Evolutionary conservation across 495 filamentous ascomycete genomes (phyloP).

Genomic region (Trichocladium uniseriatum): DNA sequence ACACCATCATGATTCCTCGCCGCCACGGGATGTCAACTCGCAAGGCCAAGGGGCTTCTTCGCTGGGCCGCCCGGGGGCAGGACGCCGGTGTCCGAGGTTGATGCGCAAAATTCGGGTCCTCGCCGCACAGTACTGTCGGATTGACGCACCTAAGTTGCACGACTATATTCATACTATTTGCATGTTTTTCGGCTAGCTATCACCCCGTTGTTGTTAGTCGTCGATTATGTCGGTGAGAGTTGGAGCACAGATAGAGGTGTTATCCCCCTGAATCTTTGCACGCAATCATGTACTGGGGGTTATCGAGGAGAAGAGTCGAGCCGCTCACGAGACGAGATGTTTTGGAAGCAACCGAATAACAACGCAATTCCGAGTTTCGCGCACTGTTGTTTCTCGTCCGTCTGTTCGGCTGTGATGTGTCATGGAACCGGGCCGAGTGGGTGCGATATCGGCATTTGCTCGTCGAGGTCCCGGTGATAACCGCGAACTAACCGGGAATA

Average conservation of each 20-base stretch:
- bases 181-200: constrained; percentile 15
- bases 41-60: constrained; percentile 9
- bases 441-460: too few species aligned
- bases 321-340: not conserved
- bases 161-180: constrained; percentile 8
- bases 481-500: not conserved
- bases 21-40: not conserved
- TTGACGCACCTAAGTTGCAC: not conserved
- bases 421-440: too few species aligned
- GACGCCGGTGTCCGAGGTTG: not conserved
- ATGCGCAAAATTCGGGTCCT: too few species aligned
- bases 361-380: too few species aligned
- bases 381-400: too few species aligned
- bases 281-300: constrained; percentile 13
- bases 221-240: constrained; percentile 8
- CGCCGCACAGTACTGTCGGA: too few species aligned
- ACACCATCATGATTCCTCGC: constrained; percentile 16
- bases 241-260: constrained; percentile 17
- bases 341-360: constrained; percentile 14
- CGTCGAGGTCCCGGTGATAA: too few species aligned
- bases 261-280: constrained; percentile 15
- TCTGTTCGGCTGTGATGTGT: too few species aligned
- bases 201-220: not conserved
- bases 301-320: constrained; percentile 6
- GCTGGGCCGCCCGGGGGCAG: constrained; percentile 17